A percentile compares a stretch with the other conserved stretches of the same genome.
phyloP scores from a whole-genome alignment of 495 filamentous ascomycete genomes.

The Tirmania nivea region DNA sequence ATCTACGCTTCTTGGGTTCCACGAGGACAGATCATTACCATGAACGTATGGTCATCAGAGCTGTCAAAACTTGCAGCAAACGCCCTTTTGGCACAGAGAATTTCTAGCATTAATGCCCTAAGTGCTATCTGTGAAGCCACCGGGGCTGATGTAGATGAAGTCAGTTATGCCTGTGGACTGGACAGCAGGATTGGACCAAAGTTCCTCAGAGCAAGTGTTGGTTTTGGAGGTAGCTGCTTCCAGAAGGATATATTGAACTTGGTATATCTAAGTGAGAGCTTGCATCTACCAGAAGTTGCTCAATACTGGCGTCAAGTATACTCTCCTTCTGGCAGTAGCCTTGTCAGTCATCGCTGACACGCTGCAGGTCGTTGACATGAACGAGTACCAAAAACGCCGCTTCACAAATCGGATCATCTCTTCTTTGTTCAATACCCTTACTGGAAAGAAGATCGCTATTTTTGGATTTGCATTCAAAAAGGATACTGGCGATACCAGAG shows the following conservation, averaged over 20 bases:
- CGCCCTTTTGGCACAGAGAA: constrained; percentile 60
- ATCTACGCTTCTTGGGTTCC: constrained; percentile 59
- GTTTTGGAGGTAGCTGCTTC: constrained; percentile 69
- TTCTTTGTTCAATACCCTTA: constrained; percentile 45
- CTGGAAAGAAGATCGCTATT: constrained; percentile 48
- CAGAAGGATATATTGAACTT: constrained; percentile 63
- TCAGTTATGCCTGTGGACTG: constrained; percentile 44
- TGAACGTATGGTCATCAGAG: constrained; percentile 63
- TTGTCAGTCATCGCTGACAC: neutral
- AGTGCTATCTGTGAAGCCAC: constrained; percentile 60
- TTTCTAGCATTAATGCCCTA: constrained; percentile 65
- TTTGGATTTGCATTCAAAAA: constrained; percentile 72
- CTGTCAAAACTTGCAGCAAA: constrained; percentile 63
- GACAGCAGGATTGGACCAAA: constrained; percentile 49
- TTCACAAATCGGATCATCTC: constrained; percentile 42
- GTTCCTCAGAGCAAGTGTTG: constrained; percentile 57
- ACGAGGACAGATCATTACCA: constrained; percentile 39
- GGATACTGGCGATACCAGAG: constrained; percentile 55
- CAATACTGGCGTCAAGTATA: constrained; percentile 44
- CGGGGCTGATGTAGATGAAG: constrained; percentile 54
- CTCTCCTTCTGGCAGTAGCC: neutral
- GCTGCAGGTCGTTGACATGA: constrained; percentile 40
- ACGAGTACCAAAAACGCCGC: constrained; percentile 51
- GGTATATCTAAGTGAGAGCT: constrained; percentile 47
- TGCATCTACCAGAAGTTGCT: constrained; percentile 49